Conservation (phyloP, 2,329 filamentous ascomycete genomes). For the Cryphonectria carpinicola region DNA sequence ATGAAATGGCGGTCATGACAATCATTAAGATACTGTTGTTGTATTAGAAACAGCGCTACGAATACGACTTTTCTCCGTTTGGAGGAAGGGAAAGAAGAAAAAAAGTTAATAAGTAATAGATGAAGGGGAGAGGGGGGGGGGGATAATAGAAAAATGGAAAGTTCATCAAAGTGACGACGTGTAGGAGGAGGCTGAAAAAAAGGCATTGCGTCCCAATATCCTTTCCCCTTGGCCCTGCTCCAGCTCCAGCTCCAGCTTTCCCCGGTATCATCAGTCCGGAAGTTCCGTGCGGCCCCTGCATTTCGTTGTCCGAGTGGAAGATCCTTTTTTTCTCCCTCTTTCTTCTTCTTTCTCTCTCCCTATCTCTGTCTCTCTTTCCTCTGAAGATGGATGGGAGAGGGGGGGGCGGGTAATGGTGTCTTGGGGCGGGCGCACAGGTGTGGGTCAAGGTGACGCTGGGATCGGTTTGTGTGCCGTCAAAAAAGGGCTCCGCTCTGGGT, state of each 20-base stretch:
- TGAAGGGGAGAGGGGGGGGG: not conserved
- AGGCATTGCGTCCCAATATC: not conserved
- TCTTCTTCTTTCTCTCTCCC: not conserved
- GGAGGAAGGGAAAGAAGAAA: too few relatives aligned
- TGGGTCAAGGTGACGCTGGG: conserved; percentile 24
- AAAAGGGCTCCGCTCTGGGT: not conserved
- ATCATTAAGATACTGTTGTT: not conserved
- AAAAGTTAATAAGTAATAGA: not conserved
- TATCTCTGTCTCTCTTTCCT: not conserved
- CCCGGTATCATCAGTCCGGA: conserved; percentile 19
- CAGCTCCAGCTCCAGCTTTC: not conserved
- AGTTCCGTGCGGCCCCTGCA: conserved; percentile 27
- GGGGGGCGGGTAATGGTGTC: not conserved
- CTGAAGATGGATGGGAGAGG: not conserved
- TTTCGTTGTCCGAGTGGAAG: not conserved
- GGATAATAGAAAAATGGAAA: not conserved
- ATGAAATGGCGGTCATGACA: not conserved
- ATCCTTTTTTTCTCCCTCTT: not conserved
- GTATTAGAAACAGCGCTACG: not conserved
- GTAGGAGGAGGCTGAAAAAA: conserved; percentile 24
- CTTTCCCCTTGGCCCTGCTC: not conserved
- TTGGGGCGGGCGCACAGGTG: not conserved
- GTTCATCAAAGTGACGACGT: not conserved
- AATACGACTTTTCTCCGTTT: not conserved
- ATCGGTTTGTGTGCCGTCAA: conserved; percentile 17